A percentile compares a stretch with the other conserved stretches of the same genome.
These are phyloP conservation scores for Eucalyptus victrix DNA, from an alignment of 345 rosid genomes.

Conservation along the genomic window DNA sequence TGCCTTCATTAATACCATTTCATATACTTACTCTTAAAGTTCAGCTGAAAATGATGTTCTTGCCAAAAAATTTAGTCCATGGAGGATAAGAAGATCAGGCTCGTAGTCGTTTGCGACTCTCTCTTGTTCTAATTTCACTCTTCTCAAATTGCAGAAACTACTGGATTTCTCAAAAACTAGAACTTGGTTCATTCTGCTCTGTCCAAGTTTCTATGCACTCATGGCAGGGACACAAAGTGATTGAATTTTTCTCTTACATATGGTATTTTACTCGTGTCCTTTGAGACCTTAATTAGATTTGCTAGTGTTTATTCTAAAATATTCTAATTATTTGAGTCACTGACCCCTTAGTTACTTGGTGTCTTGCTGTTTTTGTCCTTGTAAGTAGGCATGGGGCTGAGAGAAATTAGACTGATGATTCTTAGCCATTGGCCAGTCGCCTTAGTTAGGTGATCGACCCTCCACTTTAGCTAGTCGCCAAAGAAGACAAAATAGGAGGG, in stretches of 20 bases:
- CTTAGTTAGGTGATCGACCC: too few species aligned
- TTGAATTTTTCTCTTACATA: not conserved
- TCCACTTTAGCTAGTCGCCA: too few species aligned
- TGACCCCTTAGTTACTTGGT: not conserved
- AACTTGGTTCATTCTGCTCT: not conserved
- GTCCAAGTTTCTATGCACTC: not conserved
- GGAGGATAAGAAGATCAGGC: not conserved
- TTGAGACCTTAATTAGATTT: not conserved
- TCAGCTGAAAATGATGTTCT: not conserved
- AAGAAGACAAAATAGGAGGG: too few species aligned
- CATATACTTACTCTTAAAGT: not conserved
- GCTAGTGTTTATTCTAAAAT: not conserved
- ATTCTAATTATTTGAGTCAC: not conserved
- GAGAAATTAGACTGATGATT: not conserved
- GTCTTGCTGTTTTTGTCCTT: not conserved
- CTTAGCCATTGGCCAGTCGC: not conserved
- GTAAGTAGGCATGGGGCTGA: not conserved
- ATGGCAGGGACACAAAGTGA: not conserved
- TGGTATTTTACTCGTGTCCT: not conserved
- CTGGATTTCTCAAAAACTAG: not conserved
- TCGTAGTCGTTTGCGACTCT: not conserved
- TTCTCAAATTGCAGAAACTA: not conserved
- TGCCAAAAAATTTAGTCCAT: not conserved
- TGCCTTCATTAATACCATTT: not conserved
- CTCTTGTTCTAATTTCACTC: not conserved